phyloP scores from a whole-genome alignment of 73 alveolate genomes.

The Stentor roeselii region DNA sequence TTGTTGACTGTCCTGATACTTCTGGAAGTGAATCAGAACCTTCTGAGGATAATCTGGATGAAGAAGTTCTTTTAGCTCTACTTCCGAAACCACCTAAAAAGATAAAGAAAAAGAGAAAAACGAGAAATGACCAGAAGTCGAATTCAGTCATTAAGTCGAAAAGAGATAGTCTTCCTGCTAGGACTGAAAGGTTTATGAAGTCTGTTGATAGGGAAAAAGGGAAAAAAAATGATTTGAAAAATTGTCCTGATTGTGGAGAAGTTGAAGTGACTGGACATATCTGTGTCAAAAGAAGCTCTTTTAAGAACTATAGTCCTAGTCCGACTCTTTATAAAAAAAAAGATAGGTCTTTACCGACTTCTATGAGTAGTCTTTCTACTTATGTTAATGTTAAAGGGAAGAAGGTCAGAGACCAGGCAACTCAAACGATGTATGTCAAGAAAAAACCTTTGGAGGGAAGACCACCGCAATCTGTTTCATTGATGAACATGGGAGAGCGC shows the following conservation, averaged over 20 bases:
- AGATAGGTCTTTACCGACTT: not conserved
- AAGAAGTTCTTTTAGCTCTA: conserved; percentile 59
- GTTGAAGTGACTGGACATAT: not conserved
- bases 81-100: conserved; percentile 36
- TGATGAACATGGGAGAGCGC: not conserved
- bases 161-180: not conserved
- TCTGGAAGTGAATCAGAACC: conserved; percentile 85
- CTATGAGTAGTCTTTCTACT: not conserved
- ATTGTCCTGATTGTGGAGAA: conserved; percentile 26
- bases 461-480: not conserved
- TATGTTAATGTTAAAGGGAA: conserved; percentile 6
- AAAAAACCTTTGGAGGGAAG: not conserved
- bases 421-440: conserved; percentile 13
- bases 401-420: conserved; percentile 1
- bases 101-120: conserved; percentile 31
- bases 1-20: conserved; percentile 49
- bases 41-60: conserved; percentile 78
- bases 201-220: not conserved
- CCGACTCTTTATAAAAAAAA: not conserved
- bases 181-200: not conserved
- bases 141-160: conserved; percentile 21
- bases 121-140: conserved; percentile 29
- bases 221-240: not conserved
- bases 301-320: not conserved
- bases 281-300: not conserved